Percentiles rank a stretch among this genome's conserved stretches.
These are phyloP conservation scores for Aspergillus panamensis DNA, from an alignment of 495 filamentous ascomycete genomes.

Conservation along the genomic window DNA sequence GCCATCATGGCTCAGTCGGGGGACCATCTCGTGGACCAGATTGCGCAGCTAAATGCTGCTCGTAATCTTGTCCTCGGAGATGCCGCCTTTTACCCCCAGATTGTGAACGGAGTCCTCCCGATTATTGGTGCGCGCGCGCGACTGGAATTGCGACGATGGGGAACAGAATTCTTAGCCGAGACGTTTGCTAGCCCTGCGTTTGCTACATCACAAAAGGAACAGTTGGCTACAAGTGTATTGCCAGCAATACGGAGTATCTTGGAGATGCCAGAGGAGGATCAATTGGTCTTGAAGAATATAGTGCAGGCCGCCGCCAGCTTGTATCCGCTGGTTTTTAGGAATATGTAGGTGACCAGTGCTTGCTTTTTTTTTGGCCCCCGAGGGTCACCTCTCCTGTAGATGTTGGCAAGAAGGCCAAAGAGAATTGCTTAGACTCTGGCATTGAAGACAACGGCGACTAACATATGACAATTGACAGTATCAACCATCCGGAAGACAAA, in stretches of 20 bases:
- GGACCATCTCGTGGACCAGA: constrained; percentile 64
- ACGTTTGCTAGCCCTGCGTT: constrained; percentile 86
- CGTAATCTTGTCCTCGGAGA: constrained; percentile 84
- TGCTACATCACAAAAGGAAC: constrained; percentile 67
- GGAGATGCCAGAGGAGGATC: constrained; percentile 69
- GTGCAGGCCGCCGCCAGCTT: constrained; percentile 84
- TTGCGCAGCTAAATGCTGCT: constrained; percentile 80
- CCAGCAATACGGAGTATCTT: constrained; percentile 70
- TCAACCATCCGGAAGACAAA: constrained; percentile 75
- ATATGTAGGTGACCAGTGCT: constrained; percentile 69
- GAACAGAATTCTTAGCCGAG: constrained; percentile 92
- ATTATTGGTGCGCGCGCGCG: constrained; percentile 73
- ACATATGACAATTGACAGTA: constrained; percentile 51
- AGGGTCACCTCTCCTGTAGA: constrained; percentile 22
- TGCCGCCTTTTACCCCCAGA: constrained; percentile 77
- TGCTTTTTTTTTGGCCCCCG: constrained; percentile 7
- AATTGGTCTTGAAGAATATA: constrained; percentile 68
- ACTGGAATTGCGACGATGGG: constrained; percentile 89
- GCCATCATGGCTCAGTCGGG: constrained; percentile 42
- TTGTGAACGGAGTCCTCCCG: constrained; percentile 84
- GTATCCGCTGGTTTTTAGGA: constrained; percentile 85
- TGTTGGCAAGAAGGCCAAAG: neutral
- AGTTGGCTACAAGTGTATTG: constrained; percentile 65
- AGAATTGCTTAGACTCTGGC: neutral
- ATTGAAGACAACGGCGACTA: constrained; percentile 23